Conservation (phyloP, 1,284 basidiomycete species). For the Apiotrichum brassicae region DNA sequence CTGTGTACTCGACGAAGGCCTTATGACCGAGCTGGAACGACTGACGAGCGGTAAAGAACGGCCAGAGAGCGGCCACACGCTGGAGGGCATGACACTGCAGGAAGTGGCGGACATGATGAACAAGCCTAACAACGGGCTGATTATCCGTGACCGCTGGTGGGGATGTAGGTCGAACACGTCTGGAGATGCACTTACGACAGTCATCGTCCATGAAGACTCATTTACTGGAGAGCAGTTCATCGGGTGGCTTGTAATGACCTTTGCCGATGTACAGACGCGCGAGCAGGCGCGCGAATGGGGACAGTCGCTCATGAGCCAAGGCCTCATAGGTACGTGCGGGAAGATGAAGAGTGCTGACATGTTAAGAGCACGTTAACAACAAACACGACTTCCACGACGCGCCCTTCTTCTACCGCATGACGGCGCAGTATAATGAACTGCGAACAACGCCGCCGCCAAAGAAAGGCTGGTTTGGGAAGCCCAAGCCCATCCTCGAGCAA, state of each 20-base stretch:
- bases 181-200: background rate
- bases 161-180: conserved; percentile 23
- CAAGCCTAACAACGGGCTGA: conserved; percentile 39
- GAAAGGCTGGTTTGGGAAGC: conserved; percentile 33
- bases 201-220: conserved; percentile 52
- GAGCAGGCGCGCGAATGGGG: conserved; percentile 76
- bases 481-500: conserved; percentile 20
- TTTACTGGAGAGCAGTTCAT: conserved; percentile 83
- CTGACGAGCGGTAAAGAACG: conserved; percentile 48
- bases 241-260: conserved; percentile 78
- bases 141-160: conserved; percentile 44
- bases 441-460: conserved; percentile 15
- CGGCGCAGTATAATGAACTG: conserved; percentile 56
- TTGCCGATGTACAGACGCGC: conserved; percentile 71
- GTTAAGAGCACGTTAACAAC: conserved; percentile 61
- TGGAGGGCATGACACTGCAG: conserved; percentile 39
- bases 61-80: conserved; percentile 23
- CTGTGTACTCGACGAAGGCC: conserved; percentile 66
- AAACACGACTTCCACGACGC: conserved; percentile 70
- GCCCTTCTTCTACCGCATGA: conserved; percentile 78
- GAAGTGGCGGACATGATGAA: conserved; percentile 41
- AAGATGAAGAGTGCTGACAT: conserved; percentile 28
- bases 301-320: conserved; percentile 63
- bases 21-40: conserved; percentile 71
- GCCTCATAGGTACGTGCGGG: conserved; percentile 55